Evolutionary conservation across 2,329 filamentous ascomycete genomes (phyloP), one percentile per base, ranked within the genome.

Genomic region (Sporothrix variecibatus): DNA sequence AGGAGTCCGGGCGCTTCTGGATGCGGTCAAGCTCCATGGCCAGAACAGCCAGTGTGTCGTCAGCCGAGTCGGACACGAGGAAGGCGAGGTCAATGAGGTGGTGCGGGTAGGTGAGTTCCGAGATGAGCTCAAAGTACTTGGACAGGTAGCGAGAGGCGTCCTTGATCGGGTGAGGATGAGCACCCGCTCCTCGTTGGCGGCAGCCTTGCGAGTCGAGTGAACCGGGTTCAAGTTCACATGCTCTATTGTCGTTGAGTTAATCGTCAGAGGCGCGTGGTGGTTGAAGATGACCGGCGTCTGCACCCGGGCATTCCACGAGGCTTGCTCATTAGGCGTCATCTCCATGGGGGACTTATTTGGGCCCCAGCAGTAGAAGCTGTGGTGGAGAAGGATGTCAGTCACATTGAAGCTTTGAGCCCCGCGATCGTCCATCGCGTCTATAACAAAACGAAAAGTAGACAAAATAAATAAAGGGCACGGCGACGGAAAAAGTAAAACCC

Each of bases 281-380:
- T 99, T 99, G 87, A 97, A 98, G 77, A 97, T 89, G 78, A 99
- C 94, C 69, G 96, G 96, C 3, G 96, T 98, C 79, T 95, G 91
- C 76, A 96, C 86, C 81, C 97, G 95, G 74, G 90, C 91, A 78
- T 93, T 92, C 96, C 96, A 99, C 77, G 94, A 89, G 76, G 91
- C 91, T 82, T 95, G 92, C 81, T 99, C 96, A 81, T 98, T 98
- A 73, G 92, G 86, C 58, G 93, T 90, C 94, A 99, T 97, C 77
- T 96, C 91, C 91, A 97, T 97, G 72, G 96, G 96, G n/a, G 96
- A 90, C 86, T 97, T 98, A 31, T 92, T 90, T 17, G 96, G 95
- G 15, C 96, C 96, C 89, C 94, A 98, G 86, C 96, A 99, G 85
- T 97, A 97, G 84, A 97, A 98, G 84, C 95, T 98, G 74, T n/a